Percentiles rank a stretch among this genome's conserved stretches.
These are phyloP conservation scores for Gnaphalium uliginosum DNA, from an alignment of 129 eudicot species.

Conservation along the genomic window DNA sequence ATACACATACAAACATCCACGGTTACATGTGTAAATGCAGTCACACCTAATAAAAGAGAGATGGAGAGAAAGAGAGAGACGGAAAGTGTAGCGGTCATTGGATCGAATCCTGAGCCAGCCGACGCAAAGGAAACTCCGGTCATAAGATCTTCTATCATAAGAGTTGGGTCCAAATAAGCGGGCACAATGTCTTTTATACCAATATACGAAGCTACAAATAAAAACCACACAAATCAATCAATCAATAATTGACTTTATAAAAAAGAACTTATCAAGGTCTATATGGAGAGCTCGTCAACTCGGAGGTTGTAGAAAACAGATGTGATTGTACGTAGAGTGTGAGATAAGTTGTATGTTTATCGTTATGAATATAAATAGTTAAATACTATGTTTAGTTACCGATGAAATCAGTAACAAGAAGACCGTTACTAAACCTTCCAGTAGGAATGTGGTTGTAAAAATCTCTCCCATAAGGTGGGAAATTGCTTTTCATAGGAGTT, in stretches of 20 bases:
- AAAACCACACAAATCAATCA: not conserved
- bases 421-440: constrained; percentile 51
- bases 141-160: constrained; percentile 56
- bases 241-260: too few species aligned
- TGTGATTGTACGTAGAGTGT: too few species aligned
- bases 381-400: constrained; percentile 23
- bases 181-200: constrained; percentile 65
- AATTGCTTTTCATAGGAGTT: constrained; percentile 41
- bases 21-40: too few species aligned
- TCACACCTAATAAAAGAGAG: not conserved
- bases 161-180: constrained; percentile 75
- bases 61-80: constrained; percentile 39
- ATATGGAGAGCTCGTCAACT: too few species aligned
- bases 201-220: constrained; percentile 48
- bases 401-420: constrained; percentile 43
- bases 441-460: constrained; percentile 46
- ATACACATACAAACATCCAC: not conserved
- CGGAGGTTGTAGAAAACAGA: too few species aligned
- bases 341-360: too few species aligned
- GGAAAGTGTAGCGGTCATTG: constrained; percentile 46
- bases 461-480: constrained; percentile 53
- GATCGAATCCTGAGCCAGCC: constrained; percentile 74
- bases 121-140: constrained; percentile 87
- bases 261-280: too few species aligned
- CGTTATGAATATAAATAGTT: too few species aligned